Evolutionary conservation across 2,329 filamentous ascomycete species (phyloP).

Genomic region (Cercospora berteroae): DNA sequence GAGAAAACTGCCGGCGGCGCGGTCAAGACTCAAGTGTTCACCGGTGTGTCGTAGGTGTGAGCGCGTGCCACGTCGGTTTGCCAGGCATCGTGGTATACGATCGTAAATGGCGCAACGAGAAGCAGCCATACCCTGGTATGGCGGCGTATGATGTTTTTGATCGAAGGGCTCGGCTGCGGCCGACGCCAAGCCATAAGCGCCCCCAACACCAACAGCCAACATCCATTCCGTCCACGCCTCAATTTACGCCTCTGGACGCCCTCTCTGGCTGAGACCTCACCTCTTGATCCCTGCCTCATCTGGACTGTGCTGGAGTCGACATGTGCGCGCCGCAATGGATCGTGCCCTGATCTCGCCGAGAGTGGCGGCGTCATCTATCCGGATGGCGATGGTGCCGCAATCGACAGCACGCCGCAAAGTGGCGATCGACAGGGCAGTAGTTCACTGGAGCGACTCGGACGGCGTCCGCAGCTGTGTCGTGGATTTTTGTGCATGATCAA

Average conservation of each 20-base stretch:
- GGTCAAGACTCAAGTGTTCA: not conserved
- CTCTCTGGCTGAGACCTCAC: not conserved
- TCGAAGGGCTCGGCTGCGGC: not conserved
- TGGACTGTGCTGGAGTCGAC: not conserved
- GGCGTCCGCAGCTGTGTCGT: not conserved
- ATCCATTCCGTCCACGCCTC: slow-evolving; percentile 8
- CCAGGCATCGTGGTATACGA: not conserved
- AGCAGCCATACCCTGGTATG: slow-evolving; percentile 1
- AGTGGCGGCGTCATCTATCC: not conserved
- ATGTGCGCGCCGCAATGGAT: not conserved
- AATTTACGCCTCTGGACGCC: not conserved
- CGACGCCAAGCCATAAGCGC: not conserved
- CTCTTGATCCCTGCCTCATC: not conserved
- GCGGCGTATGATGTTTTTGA: not conserved
- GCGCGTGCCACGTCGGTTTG: not conserved
- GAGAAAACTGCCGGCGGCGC: slow-evolving; percentile 5
- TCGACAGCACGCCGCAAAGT: not conserved
- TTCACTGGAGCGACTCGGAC: not conserved
- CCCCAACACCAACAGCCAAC: slow-evolving; percentile 13
- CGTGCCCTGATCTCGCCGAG: not conserved
- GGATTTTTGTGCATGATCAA: not conserved
- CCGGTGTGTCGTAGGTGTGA: not conserved
- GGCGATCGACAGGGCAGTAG: not conserved
- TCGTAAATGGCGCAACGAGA: not conserved
- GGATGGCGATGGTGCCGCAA: not conserved